phyloP scores from a whole-genome alignment of 2,329 filamentous ascomycete genomes.

The Colletotrichum sp. region DNA sequence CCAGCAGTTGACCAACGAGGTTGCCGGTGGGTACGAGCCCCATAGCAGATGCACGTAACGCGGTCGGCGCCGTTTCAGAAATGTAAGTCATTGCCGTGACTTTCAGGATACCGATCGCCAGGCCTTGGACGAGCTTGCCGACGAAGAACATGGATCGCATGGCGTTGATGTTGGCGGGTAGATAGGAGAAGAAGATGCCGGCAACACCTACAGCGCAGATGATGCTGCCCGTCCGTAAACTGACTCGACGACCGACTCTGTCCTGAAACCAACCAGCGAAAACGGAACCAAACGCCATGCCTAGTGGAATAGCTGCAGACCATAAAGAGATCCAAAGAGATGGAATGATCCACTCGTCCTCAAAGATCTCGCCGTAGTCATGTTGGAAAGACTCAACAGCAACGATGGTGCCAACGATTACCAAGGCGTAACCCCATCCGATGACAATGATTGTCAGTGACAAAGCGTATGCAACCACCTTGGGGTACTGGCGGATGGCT shows the following conservation, averaged over 20 bases:
- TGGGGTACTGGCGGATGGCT: slow-evolving; percentile 30
- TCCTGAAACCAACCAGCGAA: slow-evolving; percentile 32
- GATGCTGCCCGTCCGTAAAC: slow-evolving; percentile 27
- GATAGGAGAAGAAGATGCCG: slow-evolving; percentile 31
- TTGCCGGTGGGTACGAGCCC: slow-evolving; percentile 31
- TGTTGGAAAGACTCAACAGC: slow-evolving; percentile 30
- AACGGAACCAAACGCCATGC: slow-evolving; percentile 28
- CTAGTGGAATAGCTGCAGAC: slow-evolving; percentile 26
- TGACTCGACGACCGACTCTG: slow-evolving; percentile 27
- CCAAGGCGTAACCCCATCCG: slow-evolving; percentile 33
- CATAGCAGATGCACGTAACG: slow-evolving; percentile 30
- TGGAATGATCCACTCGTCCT: slow-evolving; percentile 28
- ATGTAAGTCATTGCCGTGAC: slow-evolving; percentile 42
- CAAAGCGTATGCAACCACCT: slow-evolving; percentile 28
- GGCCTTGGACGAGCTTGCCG: slow-evolving; percentile 30
- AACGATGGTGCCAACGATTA: slow-evolving; percentile 30
- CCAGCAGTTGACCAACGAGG: slow-evolving; percentile 30
- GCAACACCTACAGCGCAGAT: slow-evolving; percentile 27
- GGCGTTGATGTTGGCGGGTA: background rate
- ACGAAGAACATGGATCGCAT: slow-evolving; percentile 29
- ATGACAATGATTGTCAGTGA: slow-evolving; percentile 29
- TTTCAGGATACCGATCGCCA: slow-evolving; percentile 29
- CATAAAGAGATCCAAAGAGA: slow-evolving; percentile 32
- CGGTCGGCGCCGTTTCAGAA: slow-evolving; percentile 30
- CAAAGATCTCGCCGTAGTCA: slow-evolving; percentile 29